These are phyloP conservation scores for Moesziomyces antarcticus DNA, from an alignment of 1,284 basidiomycete species.

Conservation along the genomic window DNA sequence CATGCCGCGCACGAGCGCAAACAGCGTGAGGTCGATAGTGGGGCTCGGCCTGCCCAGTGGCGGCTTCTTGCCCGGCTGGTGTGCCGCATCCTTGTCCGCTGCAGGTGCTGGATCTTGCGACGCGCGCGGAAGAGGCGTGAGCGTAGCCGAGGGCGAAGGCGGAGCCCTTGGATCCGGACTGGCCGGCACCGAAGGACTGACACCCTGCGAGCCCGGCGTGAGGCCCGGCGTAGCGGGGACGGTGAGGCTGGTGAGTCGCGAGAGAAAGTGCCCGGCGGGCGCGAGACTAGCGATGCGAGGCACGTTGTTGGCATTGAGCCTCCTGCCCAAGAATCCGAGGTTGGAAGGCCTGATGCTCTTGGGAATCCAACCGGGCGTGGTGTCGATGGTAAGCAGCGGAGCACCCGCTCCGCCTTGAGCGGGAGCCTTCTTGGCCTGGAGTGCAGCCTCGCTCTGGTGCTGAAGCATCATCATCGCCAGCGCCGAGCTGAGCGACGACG, in stretches of 20 bases:
- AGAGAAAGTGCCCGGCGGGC: conserved; percentile 59
- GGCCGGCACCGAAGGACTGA: conserved; percentile 4
- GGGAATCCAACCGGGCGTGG: conserved; percentile 40
- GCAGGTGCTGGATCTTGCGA: neutral
- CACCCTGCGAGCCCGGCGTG: conserved; percentile 3
- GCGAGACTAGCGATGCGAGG: conserved; percentile 52
- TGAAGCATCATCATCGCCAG: conserved; percentile 50
- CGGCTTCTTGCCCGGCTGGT: neutral
- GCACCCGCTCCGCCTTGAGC: neutral
- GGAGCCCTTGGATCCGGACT: conserved; percentile 15
- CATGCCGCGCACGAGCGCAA: conserved; percentile 67
- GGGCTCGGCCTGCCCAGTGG: conserved; percentile 54
- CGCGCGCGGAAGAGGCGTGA: conserved; percentile 10
- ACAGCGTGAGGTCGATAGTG: conserved; percentile 69
- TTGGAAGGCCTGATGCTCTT: conserved; percentile 18
- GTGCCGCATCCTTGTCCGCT: neutral
- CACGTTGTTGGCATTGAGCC: neutral
- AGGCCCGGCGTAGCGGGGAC: conserved; percentile 33
- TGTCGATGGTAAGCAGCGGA: conserved; percentile 29
- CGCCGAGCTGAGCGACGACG: conserved; percentile 44
- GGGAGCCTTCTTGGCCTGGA: conserved; percentile 11
- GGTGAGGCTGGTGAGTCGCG: conserved; percentile 51
- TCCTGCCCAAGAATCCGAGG: conserved; percentile 21
- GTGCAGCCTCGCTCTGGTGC: conserved; percentile 22
- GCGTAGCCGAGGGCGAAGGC: conserved; percentile 9